A percentile compares a stretch with the other conserved stretches of the same genome.
Conservation (phyloP, 805 yeast species). For the Pichia cephalocereana region DNA sequence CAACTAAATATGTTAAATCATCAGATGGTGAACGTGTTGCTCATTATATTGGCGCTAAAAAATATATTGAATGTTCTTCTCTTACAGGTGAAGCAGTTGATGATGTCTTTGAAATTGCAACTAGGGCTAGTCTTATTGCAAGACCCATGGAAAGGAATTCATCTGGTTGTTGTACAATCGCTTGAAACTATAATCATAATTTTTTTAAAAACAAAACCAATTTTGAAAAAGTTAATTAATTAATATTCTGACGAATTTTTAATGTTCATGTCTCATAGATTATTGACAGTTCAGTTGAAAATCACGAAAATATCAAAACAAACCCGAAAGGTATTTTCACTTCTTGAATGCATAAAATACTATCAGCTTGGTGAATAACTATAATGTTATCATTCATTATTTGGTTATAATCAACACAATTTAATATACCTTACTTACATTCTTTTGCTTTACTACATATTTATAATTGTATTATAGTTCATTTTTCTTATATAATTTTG, state of each 20-base stretch:
- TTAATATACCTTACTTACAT: background rate
- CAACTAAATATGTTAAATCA: conserved; percentile 40
- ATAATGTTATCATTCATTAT: too few species aligned
- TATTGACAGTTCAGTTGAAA: too few species aligned
- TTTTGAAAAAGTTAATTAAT: too few species aligned
- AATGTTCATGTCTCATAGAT: too few species aligned
- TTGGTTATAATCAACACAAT: background rate
- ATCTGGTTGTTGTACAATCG: conserved; percentile 35
- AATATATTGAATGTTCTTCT: conserved; percentile 82
- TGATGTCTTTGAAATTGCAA: conserved; percentile 86
- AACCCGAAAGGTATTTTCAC: too few species aligned
- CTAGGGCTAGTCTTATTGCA: conserved; percentile 66
- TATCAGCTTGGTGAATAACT: too few species aligned
- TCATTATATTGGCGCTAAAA: conserved; percentile 69
- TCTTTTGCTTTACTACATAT: background rate
- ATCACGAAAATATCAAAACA: too few species aligned
- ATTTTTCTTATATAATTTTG: background rate
- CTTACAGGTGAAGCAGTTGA: conserved; percentile 93
- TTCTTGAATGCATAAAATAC: too few species aligned
- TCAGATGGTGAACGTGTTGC: conserved; percentile 66
- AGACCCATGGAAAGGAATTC: conserved; percentile 34
- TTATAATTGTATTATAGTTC: background rate
- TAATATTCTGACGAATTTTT: too few species aligned
- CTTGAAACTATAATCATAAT: conserved; percentile 6
- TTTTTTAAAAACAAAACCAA: too few species aligned